These are phyloP conservation scores for Pyrenochaeta sp. DNA, from an alignment of 2,329 filamentous ascomycete genomes.

Conservation along the genomic window DNA sequence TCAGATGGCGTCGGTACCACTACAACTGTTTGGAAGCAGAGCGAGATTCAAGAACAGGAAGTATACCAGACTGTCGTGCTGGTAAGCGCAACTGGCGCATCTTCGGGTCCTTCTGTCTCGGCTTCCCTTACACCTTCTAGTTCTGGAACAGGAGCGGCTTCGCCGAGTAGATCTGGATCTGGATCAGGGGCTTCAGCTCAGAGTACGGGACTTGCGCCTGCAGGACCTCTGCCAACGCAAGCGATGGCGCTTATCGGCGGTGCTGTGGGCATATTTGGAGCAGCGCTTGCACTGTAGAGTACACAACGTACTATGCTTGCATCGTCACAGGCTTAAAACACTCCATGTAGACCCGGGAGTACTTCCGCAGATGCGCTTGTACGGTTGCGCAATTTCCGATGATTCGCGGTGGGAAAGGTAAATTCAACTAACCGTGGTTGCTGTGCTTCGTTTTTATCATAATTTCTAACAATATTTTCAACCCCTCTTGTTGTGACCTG, in stretches of 20 bases:
- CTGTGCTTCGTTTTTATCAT: too few relatives aligned
- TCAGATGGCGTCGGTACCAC: background rate
- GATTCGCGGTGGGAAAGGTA: background rate
- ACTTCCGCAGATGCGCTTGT: too few relatives aligned
- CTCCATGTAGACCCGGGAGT: background rate
- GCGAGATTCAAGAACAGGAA: slow-evolving; percentile 12
- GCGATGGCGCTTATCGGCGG: slow-evolving; percentile 32
- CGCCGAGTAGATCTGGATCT: slow-evolving; percentile 13
- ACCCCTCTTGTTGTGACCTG: too few relatives aligned
- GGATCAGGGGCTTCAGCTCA: slow-evolving; percentile 13
- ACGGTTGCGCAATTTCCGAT: background rate
- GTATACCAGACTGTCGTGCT: slow-evolving; percentile 18
- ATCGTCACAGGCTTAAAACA: background rate
- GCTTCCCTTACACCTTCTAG: background rate
- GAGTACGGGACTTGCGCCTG: slow-evolving; percentile 28
- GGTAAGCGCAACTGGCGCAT: slow-evolving; percentile 20
- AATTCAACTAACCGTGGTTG: too few relatives aligned
- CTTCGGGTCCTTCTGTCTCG: slow-evolving; percentile 8
- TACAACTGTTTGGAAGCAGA: slow-evolving; percentile 12
- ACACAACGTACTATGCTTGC: background rate
- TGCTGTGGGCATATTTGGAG: slow-evolving; percentile 32
- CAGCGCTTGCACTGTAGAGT: slow-evolving; percentile 33
- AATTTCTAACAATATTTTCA: too few relatives aligned
- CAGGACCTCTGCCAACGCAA: slow-evolving; percentile 26
- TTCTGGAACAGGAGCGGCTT: slow-evolving; percentile 10